A percentile compares a stretch with the other conserved stretches of the same genome.
Conservation (phyloP, 2,329 filamentous ascomycete species). For the Talaromyces piceae region DNA sequence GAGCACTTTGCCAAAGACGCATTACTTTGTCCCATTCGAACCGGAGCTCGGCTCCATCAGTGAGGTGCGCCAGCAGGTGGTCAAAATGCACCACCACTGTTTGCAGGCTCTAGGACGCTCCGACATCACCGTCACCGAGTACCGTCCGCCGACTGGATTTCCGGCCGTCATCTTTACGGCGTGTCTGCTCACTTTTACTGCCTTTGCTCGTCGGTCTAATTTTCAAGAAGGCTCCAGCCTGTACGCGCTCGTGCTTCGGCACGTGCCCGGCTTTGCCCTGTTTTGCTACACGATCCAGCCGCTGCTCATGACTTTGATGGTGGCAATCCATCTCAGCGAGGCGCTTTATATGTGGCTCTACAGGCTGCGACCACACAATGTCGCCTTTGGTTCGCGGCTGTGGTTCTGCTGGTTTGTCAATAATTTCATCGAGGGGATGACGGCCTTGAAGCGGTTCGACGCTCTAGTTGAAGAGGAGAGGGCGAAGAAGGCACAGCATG, state of each 20-base stretch:
- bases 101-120: slow-evolving; percentile 55
- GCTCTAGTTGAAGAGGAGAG: slow-evolving; percentile 34
- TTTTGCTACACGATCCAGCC: slow-evolving; percentile 55
- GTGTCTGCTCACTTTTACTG: slow-evolving; percentile 49
- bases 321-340: slow-evolving; percentile 61
- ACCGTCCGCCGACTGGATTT: slow-evolving; percentile 42
- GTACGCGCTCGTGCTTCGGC: slow-evolving; percentile 44
- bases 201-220: slow-evolving; percentile 43
- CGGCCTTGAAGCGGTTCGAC: slow-evolving; percentile 42
- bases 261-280: slow-evolving; percentile 51
- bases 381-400: slow-evolving; percentile 39
- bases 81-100: slow-evolving; percentile 62
- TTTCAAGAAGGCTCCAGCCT: slow-evolving; percentile 46
- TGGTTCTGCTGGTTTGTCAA: slow-evolving; percentile 51
- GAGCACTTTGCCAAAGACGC: slow-evolving; percentile 28
- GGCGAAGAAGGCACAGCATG: slow-evolving; percentile 19
- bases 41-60: slow-evolving; percentile 63
- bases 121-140: slow-evolving; percentile 48
- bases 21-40: slow-evolving; percentile 52
- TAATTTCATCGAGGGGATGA: slow-evolving; percentile 47
- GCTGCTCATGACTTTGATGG: slow-evolving; percentile 50
- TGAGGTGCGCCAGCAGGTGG: slow-evolving; percentile 62
- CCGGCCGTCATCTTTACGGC: slow-evolving; percentile 50
- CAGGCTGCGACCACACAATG: slow-evolving; percentile 45
- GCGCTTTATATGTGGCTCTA: slow-evolving; percentile 39